Conservation (phyloP, 495 filamentous ascomycete species). For the Pyronema omphalodes region DNA sequence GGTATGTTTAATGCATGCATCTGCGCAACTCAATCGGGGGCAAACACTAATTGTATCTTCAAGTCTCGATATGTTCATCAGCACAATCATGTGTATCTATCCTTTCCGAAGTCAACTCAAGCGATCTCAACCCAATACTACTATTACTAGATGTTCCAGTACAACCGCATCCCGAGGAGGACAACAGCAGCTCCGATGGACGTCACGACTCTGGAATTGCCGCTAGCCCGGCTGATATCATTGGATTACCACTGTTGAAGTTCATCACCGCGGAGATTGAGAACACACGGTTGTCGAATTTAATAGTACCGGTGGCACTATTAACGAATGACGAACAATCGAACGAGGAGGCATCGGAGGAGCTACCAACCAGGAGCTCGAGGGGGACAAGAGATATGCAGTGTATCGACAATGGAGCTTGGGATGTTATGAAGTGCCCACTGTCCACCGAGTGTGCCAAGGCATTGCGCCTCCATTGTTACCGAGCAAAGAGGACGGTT, state of each 20-base stretch:
- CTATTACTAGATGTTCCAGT: slow-evolving; percentile 56
- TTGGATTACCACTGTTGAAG: slow-evolving; percentile 48
- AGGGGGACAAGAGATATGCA: slow-evolving; percentile 13
- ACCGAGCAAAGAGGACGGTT: slow-evolving; percentile 55
- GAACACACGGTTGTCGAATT: slow-evolving; percentile 47
- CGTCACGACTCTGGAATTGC: slow-evolving; percentile 24
- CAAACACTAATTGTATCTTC: not conserved
- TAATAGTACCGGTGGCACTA: slow-evolving; percentile 57
- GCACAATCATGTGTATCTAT: slow-evolving; percentile 52
- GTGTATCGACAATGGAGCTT: slow-evolving; percentile 63
- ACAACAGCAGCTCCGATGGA: slow-evolving; percentile 23
- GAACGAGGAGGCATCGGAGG: slow-evolving; percentile 6
- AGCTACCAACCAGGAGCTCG: not conserved
- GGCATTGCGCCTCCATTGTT: slow-evolving; percentile 62
- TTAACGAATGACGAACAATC: slow-evolving; percentile 28
- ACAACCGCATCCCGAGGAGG: slow-evolving; percentile 31
- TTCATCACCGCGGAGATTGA: slow-evolving; percentile 53
- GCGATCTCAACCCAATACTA: slow-evolving; percentile 49
- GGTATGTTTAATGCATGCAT: slow-evolving; percentile 28
- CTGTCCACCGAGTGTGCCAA: slow-evolving; percentile 49
- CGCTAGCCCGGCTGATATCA: slow-evolving; percentile 30
- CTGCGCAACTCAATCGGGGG: not conserved
- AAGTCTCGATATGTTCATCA: slow-evolving; percentile 57
- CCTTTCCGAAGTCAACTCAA: slow-evolving; percentile 45
- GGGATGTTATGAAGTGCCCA: slow-evolving; percentile 67